Evolutionary conservation across 495 filamentous ascomycete genomes (phyloP).

Genomic region (Aspergillus olivimuriae): DNA sequence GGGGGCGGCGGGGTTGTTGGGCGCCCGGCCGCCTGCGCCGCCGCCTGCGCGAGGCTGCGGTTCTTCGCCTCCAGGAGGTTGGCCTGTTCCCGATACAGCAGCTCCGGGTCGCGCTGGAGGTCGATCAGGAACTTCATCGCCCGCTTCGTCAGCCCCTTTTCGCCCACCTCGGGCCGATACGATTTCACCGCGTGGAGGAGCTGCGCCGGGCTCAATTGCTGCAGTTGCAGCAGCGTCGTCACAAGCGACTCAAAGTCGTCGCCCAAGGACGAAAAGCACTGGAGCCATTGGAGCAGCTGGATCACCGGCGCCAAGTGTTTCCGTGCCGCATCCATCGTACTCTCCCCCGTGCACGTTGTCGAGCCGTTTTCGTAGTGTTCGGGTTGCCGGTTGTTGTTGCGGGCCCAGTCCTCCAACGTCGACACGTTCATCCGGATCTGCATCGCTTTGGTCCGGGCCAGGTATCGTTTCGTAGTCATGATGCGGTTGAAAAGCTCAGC

Average conservation of each 20-base stretch:
- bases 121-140: slow-evolving; percentile 80
- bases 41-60: slow-evolving; percentile 16
- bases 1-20: slow-evolving; percentile 41
- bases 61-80: slow-evolving; percentile 29
- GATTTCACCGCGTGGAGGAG: slow-evolving; percentile 89
- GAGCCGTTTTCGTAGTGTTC: slow-evolving; percentile 95
- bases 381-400: slow-evolving; percentile 84
- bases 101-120: slow-evolving; percentile 61
- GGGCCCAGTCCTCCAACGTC: slow-evolving; percentile 90
- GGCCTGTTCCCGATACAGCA: slow-evolving; percentile 30
- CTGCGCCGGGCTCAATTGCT: slow-evolving; percentile 76
- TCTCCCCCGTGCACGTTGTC: slow-evolving; percentile 79
- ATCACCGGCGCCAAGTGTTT: slow-evolving; percentile 85
- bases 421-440: slow-evolving; percentile 99
- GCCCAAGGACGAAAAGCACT: slow-evolving; percentile 94
- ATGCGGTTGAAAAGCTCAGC: slow-evolving; percentile 98
- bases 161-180: slow-evolving; percentile 91
- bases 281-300: slow-evolving; percentile 94
- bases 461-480: slow-evolving; percentile 89
- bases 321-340: slow-evolving; percentile 71
- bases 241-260: slow-evolving; percentile 85
- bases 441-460: slow-evolving; percentile 97
- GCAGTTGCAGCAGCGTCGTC: slow-evolving; percentile 82
- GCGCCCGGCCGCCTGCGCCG: slow-evolving; percentile 21
- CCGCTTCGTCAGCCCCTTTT: slow-evolving; percentile 80